Conservation (phyloP, 768 basidiomycete species). For the Mycena crocata region DNA sequence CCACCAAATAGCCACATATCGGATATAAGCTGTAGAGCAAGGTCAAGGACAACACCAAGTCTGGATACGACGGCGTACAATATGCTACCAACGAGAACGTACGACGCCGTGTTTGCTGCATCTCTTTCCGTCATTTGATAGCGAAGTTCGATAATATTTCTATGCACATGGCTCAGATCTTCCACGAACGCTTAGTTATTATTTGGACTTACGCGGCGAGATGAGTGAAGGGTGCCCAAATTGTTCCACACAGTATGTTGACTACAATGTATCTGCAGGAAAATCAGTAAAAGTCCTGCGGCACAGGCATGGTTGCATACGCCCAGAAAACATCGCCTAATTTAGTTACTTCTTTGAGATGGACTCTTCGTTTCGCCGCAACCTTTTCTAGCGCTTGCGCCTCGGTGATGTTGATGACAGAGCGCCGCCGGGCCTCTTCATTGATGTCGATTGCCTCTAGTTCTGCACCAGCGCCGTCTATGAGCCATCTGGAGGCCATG, state of each 20-base stretch:
- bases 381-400: slow-evolving; percentile 73
- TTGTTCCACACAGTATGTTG: slow-evolving; percentile 80
- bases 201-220: slow-evolving; percentile 69
- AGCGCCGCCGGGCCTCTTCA: slow-evolving; percentile 62
- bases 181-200: not conserved
- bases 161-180: slow-evolving; percentile 43
- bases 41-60: not conserved
- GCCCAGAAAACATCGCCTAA: slow-evolving; percentile 86
- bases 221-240: slow-evolving; percentile 85
- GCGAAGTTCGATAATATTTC: slow-evolving; percentile 79
- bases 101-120: slow-evolving; percentile 75
- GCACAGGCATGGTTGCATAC: slow-evolving; percentile 50
- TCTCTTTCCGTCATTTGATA: slow-evolving; percentile 69
- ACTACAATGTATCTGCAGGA: slow-evolving; percentile 71
- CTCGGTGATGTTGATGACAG: slow-evolving; percentile 61
- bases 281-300: slow-evolving; percentile 18
- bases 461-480: slow-evolving; percentile 68
- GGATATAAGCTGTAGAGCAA: slow-evolving; percentile 17
- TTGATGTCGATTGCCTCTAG: slow-evolving; percentile 73
- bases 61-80: slow-evolving; percentile 54
- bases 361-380: slow-evolving; percentile 72
- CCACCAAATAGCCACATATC: slow-evolving; percentile 76
- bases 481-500: slow-evolving; percentile 70
- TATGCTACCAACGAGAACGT: slow-evolving; percentile 76
- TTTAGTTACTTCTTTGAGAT: slow-evolving; percentile 67